Evolutionary conservation across 345 rosid genomes (phyloP), one percentile per base, ranked within the genome.

Genomic region (Gossypium anomalum): DNA sequence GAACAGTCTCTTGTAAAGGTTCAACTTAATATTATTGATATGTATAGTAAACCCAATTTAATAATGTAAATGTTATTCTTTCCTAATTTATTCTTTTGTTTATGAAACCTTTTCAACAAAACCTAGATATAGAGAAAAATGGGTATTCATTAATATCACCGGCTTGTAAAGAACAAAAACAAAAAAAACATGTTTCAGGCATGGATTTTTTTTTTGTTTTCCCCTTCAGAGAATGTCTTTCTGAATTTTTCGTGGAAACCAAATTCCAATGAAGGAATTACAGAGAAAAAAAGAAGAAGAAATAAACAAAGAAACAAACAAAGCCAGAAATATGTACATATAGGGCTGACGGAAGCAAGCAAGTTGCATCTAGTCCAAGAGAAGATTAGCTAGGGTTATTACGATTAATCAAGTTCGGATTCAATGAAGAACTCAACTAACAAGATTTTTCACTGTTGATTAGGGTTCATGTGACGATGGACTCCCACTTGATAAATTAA

Each of bases 381-480:
- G 70, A 11, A 41, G 47, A 19, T 10, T 20, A 66, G n/a, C 55
- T 20, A 13, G 34, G 38, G 29, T 67, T 45, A 20, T 13, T 19
- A 19, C 10, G 25, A 5, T 45, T 13, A 53, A 56, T 56, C 23
- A 55, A 55, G 57, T 16, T 66, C 67, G 57, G 15, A 12, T 34
- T 72, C 8, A 57, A 27, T 29, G 57, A 66, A 62, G 17, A 67
- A 67, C 65, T 55, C 23, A 55, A n/a, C 23, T 66, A 69, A 61
- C 49, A 60, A 38, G 63, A 68, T 74, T 70, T 74, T 70, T 52
- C 64, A 81, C 76, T 70, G 78, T 76, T 72, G 17, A n/a, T 73
- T 44, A 80, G 77, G 79, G 79, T 76, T 81, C 72, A 59, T 80
- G 82, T 75, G 80, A 65, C 43, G 4, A 64, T 73, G 70, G 63